A percentile compares a stretch with the other conserved stretches of the same genome.
Evolutionary conservation across 1,139 yeast genomes (phyloP).

Genomic region (Pichiaceae sp.): DNA sequence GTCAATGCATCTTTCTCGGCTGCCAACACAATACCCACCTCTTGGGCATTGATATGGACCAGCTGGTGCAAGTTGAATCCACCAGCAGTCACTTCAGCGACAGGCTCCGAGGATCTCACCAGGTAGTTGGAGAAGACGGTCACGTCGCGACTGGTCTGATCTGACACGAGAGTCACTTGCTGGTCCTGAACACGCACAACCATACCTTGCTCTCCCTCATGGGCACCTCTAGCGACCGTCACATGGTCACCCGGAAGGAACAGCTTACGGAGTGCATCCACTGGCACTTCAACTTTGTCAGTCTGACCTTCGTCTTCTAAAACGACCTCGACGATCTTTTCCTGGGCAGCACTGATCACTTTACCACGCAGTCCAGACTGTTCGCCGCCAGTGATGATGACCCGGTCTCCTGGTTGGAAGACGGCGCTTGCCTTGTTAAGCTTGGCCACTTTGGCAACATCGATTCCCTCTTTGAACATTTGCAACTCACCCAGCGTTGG

Average conservation of each 20-base stretch:
- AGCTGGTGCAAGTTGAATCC: constrained; percentile 76
- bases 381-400: constrained; percentile 87
- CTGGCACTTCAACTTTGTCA: constrained; percentile 55
- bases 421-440: constrained; percentile 56
- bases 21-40: constrained; percentile 82
- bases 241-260: constrained; percentile 94
- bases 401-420: constrained; percentile 92
- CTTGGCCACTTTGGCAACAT: constrained; percentile 77
- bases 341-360: constrained; percentile 58
- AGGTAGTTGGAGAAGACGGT: constrained; percentile 88
- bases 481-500: constrained; percentile 89
- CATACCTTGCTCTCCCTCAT: constrained; percentile 89
- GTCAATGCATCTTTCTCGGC: constrained; percentile 83
- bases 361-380: constrained; percentile 84
- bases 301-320: constrained; percentile 35
- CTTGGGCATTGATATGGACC: constrained; percentile 79
- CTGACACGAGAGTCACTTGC: constrained; percentile 82
- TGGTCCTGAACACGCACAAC: constrained; percentile 78
- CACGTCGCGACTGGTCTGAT: constrained; percentile 79
- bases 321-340: constrained; percentile 53
- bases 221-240: constrained; percentile 85
- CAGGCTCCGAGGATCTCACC: constrained; percentile 54
- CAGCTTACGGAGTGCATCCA: constrained; percentile 72
- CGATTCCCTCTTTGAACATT: constrained; percentile 73
- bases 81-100: background rate